Base-by-base conservation (phyloP, 106 monocot genomes). In the Allium sativum region DNA sequence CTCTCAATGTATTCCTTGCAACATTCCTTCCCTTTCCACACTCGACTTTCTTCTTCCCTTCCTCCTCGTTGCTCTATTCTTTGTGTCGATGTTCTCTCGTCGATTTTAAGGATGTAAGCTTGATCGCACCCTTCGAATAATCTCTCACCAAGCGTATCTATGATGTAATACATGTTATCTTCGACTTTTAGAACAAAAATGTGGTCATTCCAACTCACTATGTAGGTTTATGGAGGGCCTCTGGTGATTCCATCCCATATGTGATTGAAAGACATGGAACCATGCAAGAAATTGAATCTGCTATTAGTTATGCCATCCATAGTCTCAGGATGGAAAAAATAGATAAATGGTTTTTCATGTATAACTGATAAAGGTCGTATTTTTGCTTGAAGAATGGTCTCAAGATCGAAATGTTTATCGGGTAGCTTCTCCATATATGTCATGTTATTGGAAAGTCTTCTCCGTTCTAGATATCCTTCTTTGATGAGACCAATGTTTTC, bases 141-240 rank as follows among this genome's bases (percentile, higher is more conserved):
- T 65, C 96, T 75, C 75, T 98, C 96, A 9, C 96, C 96, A 6
- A 98, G 84, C 0, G 96, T 98, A 59, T 98, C 96, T 9, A 98
- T 72, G 14, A 98, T 84, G 65, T 92, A 98, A 52, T 79, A 90
- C 3, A 82, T 87, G 67, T 85, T 81, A 9, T 15, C 54, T 48
- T 98, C 91, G 4, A 88, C 86, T 67, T 82, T 91, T 20, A 98
- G 82, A 22, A 98, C 72, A 55, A 2, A 98, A 59, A 98, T 91
- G 65, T 98, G 96, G 47, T 98, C 96, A 12, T 98, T 98, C 96
- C 96, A 98, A 62, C 96, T 98, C 18, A 86, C 86, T 3, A 98
- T 85, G 13, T 88, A 98, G 10, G 91, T 46, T 8, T 76, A 73
- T 20, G 76, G 70, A 41, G 31, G 47, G 13, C 48, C 48, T 45